Conservation (phyloP, 441 rosid species). For the Sinapis alba region DNA sequence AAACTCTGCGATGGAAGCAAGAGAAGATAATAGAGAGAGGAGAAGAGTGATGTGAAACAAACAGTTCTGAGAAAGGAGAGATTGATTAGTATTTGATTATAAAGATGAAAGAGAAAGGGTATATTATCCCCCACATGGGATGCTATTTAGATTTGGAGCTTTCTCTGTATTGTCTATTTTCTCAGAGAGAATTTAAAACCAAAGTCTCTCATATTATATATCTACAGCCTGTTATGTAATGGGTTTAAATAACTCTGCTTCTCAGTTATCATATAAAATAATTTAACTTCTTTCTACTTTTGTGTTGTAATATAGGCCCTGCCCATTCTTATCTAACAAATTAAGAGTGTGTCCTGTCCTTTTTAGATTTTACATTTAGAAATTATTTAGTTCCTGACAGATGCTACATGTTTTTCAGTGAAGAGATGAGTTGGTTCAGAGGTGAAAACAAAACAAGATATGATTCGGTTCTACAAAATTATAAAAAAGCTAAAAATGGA, state of each 20-base stretch:
- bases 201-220: slow-evolving; percentile 37
- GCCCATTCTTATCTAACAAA: slow-evolving; percentile 26
- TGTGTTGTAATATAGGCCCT: background rate
- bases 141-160: slow-evolving; percentile 62
- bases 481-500: background rate
- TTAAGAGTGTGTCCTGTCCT: slow-evolving; percentile 24
- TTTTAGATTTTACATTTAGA: slow-evolving; percentile 20
- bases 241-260: slow-evolving; percentile 50
- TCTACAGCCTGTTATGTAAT: slow-evolving; percentile 73
- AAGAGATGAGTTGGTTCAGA: slow-evolving; percentile 20
- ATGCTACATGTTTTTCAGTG: slow-evolving; percentile 21
- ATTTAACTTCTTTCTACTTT: background rate
- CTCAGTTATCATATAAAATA: slow-evolving; percentile 40
- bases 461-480: slow-evolving; percentile 1
- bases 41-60: slow-evolving; percentile 28
- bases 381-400: slow-evolving; percentile 31
- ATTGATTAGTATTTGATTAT: slow-evolving; percentile 32
- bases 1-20: slow-evolving; percentile 19
- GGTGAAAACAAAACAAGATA: background rate
- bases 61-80: slow-evolving; percentile 29
- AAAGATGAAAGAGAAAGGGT: slow-evolving; percentile 41
- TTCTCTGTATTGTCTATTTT: slow-evolving; percentile 45
- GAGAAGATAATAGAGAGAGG: slow-evolving; percentile 14
- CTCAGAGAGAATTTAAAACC: slow-evolving; percentile 34
- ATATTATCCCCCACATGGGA: slow-evolving; percentile 72